Evolutionary conservation across 768 basidiomycete species (phyloP).

Genomic region (Podaxis carcinomalis): DNA sequence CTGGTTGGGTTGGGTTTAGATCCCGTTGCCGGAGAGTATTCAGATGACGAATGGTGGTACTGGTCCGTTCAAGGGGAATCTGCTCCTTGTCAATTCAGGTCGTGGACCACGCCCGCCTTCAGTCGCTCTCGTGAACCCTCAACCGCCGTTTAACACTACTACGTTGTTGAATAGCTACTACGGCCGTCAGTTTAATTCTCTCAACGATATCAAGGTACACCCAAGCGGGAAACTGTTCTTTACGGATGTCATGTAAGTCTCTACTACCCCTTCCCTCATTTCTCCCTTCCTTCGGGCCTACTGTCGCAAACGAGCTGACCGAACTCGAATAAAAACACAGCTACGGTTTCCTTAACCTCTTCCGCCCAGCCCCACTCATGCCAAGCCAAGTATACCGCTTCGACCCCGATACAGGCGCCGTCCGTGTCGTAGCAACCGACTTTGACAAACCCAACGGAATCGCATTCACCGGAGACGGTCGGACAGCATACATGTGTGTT

Average conservation of each 20-base stretch:
- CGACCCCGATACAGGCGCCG: constrained; percentile 57
- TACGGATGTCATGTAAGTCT: constrained; percentile 61
- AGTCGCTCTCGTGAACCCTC: constrained; percentile 61
- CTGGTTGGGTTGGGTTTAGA: constrained; percentile 29
- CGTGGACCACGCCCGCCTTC: constrained; percentile 59
- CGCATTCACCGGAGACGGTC: constrained; percentile 64
- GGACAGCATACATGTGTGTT: constrained; percentile 58
- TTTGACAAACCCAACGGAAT: constrained; percentile 73
- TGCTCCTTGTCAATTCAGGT: constrained; percentile 64
- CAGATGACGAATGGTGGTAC: constrained; percentile 74
- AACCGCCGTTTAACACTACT: constrained; percentile 59
- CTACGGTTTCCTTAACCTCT: constrained; percentile 61
- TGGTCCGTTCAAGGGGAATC: constrained; percentile 52
- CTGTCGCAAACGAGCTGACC: neutral
- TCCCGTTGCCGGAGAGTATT: constrained; percentile 51
- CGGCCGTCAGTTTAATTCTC: constrained; percentile 77
- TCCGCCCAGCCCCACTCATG: constrained; percentile 61
- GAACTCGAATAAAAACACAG: constrained; percentile 24
- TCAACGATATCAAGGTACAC: constrained; percentile 76
- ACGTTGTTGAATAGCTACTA: constrained; percentile 75
- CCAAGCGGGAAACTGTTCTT: constrained; percentile 71
- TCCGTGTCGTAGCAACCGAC: constrained; percentile 74
- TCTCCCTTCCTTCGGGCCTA: neutral
- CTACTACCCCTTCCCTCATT: neutral
- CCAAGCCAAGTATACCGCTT: constrained; percentile 79